Evolutionary conservation across 2,329 filamentous ascomycete genomes (phyloP), one percentile per base, ranked within the genome.

Genomic region (Beauveria scarabaeidicola): DNA sequence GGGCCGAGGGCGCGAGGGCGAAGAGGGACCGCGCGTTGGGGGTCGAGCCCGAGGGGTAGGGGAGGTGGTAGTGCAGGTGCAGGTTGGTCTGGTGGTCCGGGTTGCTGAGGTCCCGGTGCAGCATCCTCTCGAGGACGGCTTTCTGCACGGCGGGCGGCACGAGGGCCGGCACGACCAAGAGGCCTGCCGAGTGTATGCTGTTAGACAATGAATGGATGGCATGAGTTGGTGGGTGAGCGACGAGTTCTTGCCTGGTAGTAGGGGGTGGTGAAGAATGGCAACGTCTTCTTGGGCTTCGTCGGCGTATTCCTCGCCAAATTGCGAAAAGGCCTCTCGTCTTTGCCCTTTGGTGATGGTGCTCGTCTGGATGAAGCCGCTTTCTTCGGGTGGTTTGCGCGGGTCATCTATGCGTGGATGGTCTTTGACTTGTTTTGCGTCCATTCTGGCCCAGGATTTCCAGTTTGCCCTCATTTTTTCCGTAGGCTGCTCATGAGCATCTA

Each of bases 41-140:
- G 19, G 66, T 63, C 40, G 65, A 36, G 10, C 64, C 61, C 19
- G 70, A 58, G 4, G 69, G 70, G 66, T 93, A 92, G 7, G 82
- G 78, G 6, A 96, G 71, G 36, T 85, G 69, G 72, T 93, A 90
- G 73, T 95, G 90, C 1, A 91, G 79, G 72, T 95, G 89, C n/a
- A 97, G 77, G 72, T 97, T 99, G 56, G 92, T 97, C 68, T 89
- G 83, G 70, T 97, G 91, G 4, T 76, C 70, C 3, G 85, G 83
- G 64, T 88, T 83, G 62, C 85, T 85, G 17, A 96, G 81, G 70
- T 96, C 89, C 25, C 78, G 81, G 73, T 95, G 90, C 32, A 97
- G 77, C 63, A 96, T 81, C 58, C 83, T 84, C 48, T 84, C 83
- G 5, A 97, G 79, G 3, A 97, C 78, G 41, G 77, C 74, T 61